Evolutionary conservation across 1,284 basidiomycete genomes (phyloP).

Genomic region (Ganoderma multipileum): DNA sequence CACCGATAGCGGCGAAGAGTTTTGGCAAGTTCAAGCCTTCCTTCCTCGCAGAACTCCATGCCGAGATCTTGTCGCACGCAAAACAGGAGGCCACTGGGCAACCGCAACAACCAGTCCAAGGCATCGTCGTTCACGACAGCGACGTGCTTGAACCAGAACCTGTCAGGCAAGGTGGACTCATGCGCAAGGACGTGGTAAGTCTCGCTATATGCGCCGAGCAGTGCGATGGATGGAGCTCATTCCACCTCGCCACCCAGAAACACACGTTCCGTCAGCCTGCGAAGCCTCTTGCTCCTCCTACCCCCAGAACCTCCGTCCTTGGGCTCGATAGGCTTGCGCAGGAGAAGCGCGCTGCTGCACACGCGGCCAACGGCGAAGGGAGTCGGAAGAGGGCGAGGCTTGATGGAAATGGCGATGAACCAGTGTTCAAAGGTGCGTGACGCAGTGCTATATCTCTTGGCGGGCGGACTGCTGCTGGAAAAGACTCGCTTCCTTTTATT

Average conservation of each 20-base stretch:
- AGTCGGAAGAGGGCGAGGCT: constrained; percentile 72
- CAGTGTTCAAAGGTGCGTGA: constrained; percentile 81
- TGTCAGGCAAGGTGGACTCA: constrained; percentile 76
- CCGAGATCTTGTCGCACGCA: constrained; percentile 65
- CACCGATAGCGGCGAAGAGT: constrained; percentile 67
- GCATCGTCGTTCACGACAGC: constrained; percentile 80
- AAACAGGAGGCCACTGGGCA: constrained; percentile 67
- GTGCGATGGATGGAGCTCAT: background rate
- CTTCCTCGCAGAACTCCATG: constrained; percentile 64
- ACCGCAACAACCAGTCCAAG: constrained; percentile 64
- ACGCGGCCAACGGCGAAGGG: constrained; percentile 48
- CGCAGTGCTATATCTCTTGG: background rate
- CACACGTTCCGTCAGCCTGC: constrained; percentile 82
- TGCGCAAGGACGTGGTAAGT: constrained; percentile 71
- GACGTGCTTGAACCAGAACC: constrained; percentile 86
- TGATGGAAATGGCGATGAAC: constrained; percentile 68
- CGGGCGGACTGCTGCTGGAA: background rate
- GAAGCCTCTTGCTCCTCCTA: constrained; percentile 74
- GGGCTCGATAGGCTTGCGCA: constrained; percentile 88
- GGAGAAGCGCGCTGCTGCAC: constrained; percentile 79
- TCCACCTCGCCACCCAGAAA: constrained; percentile 47
- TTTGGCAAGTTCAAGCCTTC: constrained; percentile 88
- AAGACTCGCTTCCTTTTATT: background rate
- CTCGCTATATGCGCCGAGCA: background rate
- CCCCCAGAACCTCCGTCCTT: constrained; percentile 77